These are phyloP conservation scores for Penicillium herquei DNA, from an alignment of 495 filamentous ascomycete genomes.

Conservation along the genomic window DNA sequence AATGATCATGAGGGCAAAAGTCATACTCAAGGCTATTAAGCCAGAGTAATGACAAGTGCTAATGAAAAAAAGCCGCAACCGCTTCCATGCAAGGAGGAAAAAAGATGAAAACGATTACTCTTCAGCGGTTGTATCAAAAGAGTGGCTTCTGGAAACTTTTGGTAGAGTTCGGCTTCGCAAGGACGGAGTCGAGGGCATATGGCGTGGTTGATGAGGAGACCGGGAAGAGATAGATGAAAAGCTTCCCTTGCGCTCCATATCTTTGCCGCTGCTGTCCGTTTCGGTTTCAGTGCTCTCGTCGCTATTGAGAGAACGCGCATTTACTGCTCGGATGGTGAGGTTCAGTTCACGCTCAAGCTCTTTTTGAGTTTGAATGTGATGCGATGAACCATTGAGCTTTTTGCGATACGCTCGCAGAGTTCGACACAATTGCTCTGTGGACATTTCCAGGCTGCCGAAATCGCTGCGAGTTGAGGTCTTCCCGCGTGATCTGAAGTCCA, in stretches of 20 bases:
- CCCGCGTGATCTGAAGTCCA: constrained; percentile 54
- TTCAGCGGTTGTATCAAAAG: neutral
- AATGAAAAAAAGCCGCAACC: neutral
- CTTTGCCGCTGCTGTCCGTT: constrained; percentile 47
- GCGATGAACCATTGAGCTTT: constrained; percentile 64
- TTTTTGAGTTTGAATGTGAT: constrained; percentile 62
- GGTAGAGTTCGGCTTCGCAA: constrained; percentile 19
- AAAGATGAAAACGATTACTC: constrained; percentile 1
- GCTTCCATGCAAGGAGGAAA: neutral
- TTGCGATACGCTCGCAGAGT: constrained; percentile 80
- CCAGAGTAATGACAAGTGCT: neutral
- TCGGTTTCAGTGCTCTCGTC: constrained; percentile 36
- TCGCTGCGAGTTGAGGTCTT: constrained; percentile 53
- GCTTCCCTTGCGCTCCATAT: constrained; percentile 32
- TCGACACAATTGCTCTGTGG: constrained; percentile 77
- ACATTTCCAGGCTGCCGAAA: constrained; percentile 66
- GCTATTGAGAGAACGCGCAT: constrained; percentile 41
- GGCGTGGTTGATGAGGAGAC: constrained; percentile 25
- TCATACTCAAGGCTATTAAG: neutral
- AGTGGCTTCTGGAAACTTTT: constrained; percentile 1
- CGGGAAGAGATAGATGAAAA: constrained; percentile 22
- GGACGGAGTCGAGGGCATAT: constrained; percentile 39
- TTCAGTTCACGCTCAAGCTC: constrained; percentile 80
- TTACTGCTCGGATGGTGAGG: constrained; percentile 68
- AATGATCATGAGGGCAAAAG: neutral